Base-by-base conservation (phyloP, 352 stramenopile species). In the Phytophthora pseudosyringae region DNA sequence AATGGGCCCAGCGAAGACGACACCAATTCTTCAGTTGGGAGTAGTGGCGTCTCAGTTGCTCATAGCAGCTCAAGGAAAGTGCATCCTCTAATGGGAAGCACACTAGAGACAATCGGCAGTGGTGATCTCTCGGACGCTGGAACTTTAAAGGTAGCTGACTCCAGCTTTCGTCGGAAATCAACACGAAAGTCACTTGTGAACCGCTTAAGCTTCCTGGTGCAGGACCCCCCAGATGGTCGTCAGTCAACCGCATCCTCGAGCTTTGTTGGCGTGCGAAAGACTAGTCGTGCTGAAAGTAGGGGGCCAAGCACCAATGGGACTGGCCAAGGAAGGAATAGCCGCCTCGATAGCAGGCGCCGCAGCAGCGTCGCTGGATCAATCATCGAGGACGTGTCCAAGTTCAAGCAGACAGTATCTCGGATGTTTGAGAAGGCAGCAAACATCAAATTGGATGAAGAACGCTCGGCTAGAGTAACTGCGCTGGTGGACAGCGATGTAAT, bases 401-500 rank as follows among this genome's bases (percentile, higher is more conserved):
- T 83, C 40, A 73, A 74, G 16, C 69, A 65, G n/a, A 71, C 48
- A 11, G 68, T 69, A 13, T 75, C 77, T 0, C 70, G 69, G 18
- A 64, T 85, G n/a, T 58, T 85, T 21, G 74, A 86, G 15, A 84
- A 83, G 39, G 41, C 64, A 12, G 59, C 64, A 3, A 45, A 61
- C 4, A 73, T 76, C 18, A 64, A 72, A 8, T 28, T 75, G 5
- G 68, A 88, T 40, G 72, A 85, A 28, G 56, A 66, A 6, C 62
- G 73, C 3, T 64, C 76, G 49, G 73, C 75, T 0, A 73, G 80
- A 46, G 76, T 89, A 1, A 72, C 80, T 5, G 80, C 86, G 25
- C 70, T 89, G 3, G 71, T 89, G 44, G 71, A 85, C 56, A 84
- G 77, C 26, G 80, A 89, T 18, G 77, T 86, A 28, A 81, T 89